These are phyloP conservation scores for Phaseolus lunatus DNA, from an alignment of 306 rosid species.

Conservation along the genomic window DNA sequence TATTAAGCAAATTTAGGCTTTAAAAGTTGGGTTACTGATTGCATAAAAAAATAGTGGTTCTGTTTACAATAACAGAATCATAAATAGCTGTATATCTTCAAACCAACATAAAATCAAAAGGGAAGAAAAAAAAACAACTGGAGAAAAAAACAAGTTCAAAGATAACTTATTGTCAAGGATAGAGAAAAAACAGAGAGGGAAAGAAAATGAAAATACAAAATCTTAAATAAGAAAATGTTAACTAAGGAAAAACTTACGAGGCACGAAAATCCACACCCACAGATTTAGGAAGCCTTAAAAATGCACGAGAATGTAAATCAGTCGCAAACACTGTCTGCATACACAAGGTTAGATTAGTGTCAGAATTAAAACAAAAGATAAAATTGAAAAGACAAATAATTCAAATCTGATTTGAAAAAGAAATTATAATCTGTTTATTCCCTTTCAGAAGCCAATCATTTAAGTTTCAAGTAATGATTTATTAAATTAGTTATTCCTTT, in stretches of 20 bases:
- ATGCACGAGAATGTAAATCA: conserved; percentile 91
- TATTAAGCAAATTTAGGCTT: conserved; percentile 27
- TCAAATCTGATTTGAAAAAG: background rate
- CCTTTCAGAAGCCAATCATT: background rate
- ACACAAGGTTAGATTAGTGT: conserved; percentile 41
- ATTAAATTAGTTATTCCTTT: conserved; percentile 12
- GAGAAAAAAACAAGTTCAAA: background rate
- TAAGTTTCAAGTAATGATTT: background rate
- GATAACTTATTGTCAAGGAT: conserved; percentile 19
- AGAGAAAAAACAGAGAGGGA: background rate
- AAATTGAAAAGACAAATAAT: conserved; percentile 30
- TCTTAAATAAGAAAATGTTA: conserved; percentile 1
- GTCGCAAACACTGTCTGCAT: conserved; percentile 94
- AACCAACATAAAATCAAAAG: conserved; percentile 13
- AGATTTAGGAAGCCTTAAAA: conserved; percentile 92
- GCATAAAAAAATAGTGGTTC: conserved; percentile 8
- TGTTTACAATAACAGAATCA: conserved; percentile 15
- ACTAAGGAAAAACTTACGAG: conserved; percentile 69
- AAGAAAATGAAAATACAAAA: conserved; percentile 8
- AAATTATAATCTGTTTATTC: background rate
- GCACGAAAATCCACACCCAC: conserved; percentile 98
- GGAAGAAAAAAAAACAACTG: conserved; percentile 3
- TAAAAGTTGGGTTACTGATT: conserved; percentile 16
- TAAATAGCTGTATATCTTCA: conserved; percentile 29
- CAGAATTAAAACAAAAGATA: conserved; percentile 30